Evolutionary conservation across 148 eudicot species (phyloP), one percentile per base, ranked within the genome.

Genomic region (Silene uniflora): DNA sequence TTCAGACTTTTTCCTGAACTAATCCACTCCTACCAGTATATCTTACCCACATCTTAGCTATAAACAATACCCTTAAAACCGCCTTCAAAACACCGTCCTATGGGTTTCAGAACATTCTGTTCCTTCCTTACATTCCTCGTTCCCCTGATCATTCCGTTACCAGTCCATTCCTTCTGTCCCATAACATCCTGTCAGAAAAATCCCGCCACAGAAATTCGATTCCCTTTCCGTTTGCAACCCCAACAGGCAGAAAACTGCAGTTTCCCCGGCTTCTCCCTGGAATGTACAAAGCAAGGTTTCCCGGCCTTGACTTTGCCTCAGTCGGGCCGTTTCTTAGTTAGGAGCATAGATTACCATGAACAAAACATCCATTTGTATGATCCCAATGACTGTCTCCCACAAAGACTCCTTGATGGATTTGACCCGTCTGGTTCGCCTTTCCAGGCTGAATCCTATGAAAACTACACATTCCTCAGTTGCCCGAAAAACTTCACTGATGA

Each of bases 211-310:
- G 42, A 64, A 5, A 69, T 87, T 18, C 79, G 85, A 8, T 92
- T 90, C 77, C 97, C 96, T 22, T 92, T 92, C 77, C 84, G 76
- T 12, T 21, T 84, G 62, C 7, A 63, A 27, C 68, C 66, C 73
- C 80, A 78, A 14, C 77, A 78, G 3, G 75, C 82, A 0, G 66
- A 80, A 44, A 67, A 73, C 83, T 91, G 97, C 32, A 81, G 86
- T 77, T 88, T 79, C 74, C 89, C 90, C 0, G 92, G 92, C 8
- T 91, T 91, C 60, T 19, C 76, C 69, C 85, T 91, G 6, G 78
- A 61, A 42, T 90, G 94, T 78, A 79, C 77, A 19, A n/a, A 62
- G 12, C 74, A 78, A 14, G 89, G 83, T 44, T 54, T 18, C 0
- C 75, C 85, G 1, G 77, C 82, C 19, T 73, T 86, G 72, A 89